Evolutionary conservation across 2,329 filamentous ascomycete genomes (phyloP).

Genomic region (Kalmusia sp.): DNA sequence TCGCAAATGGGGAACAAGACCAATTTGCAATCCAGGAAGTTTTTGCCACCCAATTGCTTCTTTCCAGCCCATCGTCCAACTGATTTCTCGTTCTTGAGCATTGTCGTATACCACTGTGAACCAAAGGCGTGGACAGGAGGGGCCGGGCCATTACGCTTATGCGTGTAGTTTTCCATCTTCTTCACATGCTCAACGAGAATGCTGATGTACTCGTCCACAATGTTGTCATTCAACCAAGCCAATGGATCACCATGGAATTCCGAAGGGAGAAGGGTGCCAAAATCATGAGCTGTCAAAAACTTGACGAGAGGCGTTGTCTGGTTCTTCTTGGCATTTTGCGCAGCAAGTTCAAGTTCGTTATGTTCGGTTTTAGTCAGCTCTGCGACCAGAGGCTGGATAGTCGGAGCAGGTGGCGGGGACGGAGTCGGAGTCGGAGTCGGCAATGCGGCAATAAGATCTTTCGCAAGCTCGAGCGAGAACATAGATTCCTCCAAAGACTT

Average conservation of each 20-base stretch:
- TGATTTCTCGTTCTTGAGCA: slow-evolving; percentile 41
- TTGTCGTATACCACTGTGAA: slow-evolving; percentile 69
- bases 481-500: slow-evolving; percentile 28
- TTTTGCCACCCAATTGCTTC: slow-evolving; percentile 48
- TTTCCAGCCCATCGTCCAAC: slow-evolving; percentile 58
- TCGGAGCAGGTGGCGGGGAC: slow-evolving; percentile 8
- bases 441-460: slow-evolving; percentile 20
- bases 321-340: slow-evolving; percentile 22
- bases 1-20: slow-evolving; percentile 75
- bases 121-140: slow-evolving; percentile 70
- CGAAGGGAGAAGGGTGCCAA: slow-evolving; percentile 61
- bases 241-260: slow-evolving; percentile 51
- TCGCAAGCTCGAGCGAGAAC: slow-evolving; percentile 27
- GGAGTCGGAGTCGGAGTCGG: background rate
- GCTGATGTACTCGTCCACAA: slow-evolving; percentile 71
- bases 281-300: slow-evolving; percentile 63
- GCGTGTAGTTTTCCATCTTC: slow-evolving; percentile 58
- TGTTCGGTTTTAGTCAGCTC: slow-evolving; percentile 25
- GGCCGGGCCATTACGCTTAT: slow-evolving; percentile 60
- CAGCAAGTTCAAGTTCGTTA: slow-evolving; percentile 18
- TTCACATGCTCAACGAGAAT: slow-evolving; percentile 69
- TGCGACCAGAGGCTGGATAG: slow-evolving; percentile 25
- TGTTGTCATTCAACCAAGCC: slow-evolving; percentile 78
- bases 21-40: slow-evolving; percentile 70
- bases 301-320: slow-evolving; percentile 16